A percentile compares a stretch with the other conserved stretches of the same genome.
Evolutionary conservation across 2,329 filamentous ascomycete genomes (phyloP).

Genomic region (Arachnopeziza araneosa): DNA sequence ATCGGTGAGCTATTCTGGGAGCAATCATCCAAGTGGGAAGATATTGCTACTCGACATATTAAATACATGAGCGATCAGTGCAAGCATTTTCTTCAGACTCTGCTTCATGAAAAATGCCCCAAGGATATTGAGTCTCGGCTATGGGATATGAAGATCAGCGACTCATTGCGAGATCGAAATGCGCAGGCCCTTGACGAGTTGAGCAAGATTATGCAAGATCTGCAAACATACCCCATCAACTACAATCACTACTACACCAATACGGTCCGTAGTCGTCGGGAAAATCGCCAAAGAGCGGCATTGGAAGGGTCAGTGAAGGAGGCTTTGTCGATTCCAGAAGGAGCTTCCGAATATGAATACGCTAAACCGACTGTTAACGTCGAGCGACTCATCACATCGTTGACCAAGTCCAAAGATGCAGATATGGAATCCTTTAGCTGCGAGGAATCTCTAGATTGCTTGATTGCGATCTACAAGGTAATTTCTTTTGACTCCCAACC

Average conservation of each 20-base stretch:
- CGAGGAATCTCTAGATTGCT: conserved; percentile 28
- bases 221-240: conserved; percentile 29
- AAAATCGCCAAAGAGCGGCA: conserved; percentile 4
- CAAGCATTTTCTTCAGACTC: conserved; percentile 13
- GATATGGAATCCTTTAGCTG: conserved; percentile 29
- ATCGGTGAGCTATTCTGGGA: conserved; percentile 37
- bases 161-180: conserved; percentile 14
- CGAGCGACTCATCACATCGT: background rate
- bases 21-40: conserved; percentile 32
- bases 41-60: conserved; percentile 24
- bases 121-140: conserved; percentile 17
- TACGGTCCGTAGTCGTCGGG: conserved; percentile 22
- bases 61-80: conserved; percentile 17
- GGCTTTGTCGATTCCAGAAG: background rate
- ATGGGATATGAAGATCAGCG: conserved; percentile 12
- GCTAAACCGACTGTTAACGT: background rate
- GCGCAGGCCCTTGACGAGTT: conserved; percentile 25
- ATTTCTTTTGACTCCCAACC: background rate
- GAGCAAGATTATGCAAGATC: conserved; percentile 25
- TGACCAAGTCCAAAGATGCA: conserved; percentile 3
- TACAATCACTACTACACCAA: conserved; percentile 36
- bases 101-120: conserved; percentile 18
- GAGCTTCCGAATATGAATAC: background rate
- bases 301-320: background rate
- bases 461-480: conserved; percentile 33